Conservation (phyloP, 129 eudicot species). For the Tagetes patula region DNA sequence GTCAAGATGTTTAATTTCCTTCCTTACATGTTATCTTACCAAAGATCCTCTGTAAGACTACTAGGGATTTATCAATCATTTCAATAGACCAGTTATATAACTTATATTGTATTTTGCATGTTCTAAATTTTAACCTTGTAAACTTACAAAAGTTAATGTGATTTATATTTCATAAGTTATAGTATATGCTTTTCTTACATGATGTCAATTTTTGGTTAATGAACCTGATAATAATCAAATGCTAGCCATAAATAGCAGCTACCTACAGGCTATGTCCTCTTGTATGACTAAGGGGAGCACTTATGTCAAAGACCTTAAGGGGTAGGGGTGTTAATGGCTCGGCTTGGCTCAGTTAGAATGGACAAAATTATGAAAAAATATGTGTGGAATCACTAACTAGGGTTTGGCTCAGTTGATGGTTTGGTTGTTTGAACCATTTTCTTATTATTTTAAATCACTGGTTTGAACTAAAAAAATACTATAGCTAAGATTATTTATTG, state of each 20-base stretch:
- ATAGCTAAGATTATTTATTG: too few species aligned
- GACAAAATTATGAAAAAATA: too few species aligned
- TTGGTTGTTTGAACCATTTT: too few species aligned
- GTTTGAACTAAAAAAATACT: too few species aligned
- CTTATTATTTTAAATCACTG: too few species aligned
- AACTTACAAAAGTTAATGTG: background rate
- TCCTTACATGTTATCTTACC: slow-evolving; percentile 77
- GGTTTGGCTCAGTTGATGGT: too few species aligned
- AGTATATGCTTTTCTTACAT: background rate
- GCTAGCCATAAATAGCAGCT: background rate
- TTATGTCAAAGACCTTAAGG: background rate
- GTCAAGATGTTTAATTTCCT: slow-evolving; percentile 50
- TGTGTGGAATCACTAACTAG: too few species aligned
- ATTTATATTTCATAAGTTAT: background rate
- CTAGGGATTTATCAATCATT: slow-evolving; percentile 29
- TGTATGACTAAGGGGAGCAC: background rate
- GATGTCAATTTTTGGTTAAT: background rate
- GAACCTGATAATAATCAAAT: background rate
- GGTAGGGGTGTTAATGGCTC: too few species aligned
- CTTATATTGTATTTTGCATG: background rate
- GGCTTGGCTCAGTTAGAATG: too few species aligned
- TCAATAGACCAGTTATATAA: slow-evolving; percentile 1
- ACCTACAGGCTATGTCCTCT: too few species aligned
- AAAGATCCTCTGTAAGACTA: slow-evolving; percentile 42
- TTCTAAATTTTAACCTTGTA: background rate